Base-by-base conservation (phyloP, 2,329 filamentous ascomycete species). In the Cladosporium velox region DNA sequence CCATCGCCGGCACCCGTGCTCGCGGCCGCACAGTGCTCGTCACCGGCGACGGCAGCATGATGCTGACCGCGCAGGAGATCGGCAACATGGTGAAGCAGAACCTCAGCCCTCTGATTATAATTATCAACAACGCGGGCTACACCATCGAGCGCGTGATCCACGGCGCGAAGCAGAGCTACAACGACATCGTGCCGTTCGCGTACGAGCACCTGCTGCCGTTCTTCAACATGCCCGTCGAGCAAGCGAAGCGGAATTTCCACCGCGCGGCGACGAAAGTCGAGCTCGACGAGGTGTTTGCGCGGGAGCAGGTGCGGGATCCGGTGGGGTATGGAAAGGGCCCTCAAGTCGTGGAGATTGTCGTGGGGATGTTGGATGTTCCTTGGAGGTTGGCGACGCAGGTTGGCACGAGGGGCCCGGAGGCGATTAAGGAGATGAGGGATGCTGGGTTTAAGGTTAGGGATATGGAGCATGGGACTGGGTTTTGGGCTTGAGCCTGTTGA, bases 11-110 rank as follows among this genome's bases (percentile, higher is more conserved):
- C 49, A 66, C 52, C 35, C 51, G 62, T 30, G 28, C 66, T n/a
- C 54, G 67, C 38, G 88, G 88, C 3, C 88, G 86, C 68, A 83
- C 90, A 66, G 85, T 89, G 69, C 85, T 90, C 78, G 81, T 87
- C 67, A 86, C 87, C 44, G 87, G 87, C n/a, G 87, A 89, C 64
- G 87, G 87, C 6, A 86, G 83, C 67, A 81, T 89, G 65, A 86
- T 88, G 73, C 85, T 89, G 78, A 90, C 88, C 0, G 87, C 83
- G 0, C 88, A 91, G 72, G 88, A 90, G 69, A 78, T 91, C 3
- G 84, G 85, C 12, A 88, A 86, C 1, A 89, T 90, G 70, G 86
- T 90, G 70, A 72, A 72, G 61, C 70, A 76, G 1, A 70, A 76
- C 8, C 70, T 77, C 21, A 74, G 74, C 8, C 72, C 74, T 1